Percentiles rank a stretch among this genome's conserved stretches.
Evolutionary conservation across 192 early-diverging fungal genomes (phyloP).

Genomic region (Chytriomyces confervae): DNA sequence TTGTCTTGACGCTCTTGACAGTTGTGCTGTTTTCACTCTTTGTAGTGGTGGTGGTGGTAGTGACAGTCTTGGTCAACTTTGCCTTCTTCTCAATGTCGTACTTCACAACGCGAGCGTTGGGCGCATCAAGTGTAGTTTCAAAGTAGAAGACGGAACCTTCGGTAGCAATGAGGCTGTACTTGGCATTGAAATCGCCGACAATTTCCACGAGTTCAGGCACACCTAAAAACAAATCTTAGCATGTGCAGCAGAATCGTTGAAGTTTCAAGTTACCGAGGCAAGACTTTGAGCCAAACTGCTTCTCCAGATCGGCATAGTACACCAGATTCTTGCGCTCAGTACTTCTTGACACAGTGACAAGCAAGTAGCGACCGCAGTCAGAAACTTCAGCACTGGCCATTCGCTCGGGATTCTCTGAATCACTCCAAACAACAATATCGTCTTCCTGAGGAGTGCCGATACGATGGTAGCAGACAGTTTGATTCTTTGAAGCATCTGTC

Average conservation of each 20-base stretch:
- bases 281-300: slow-evolving; percentile 39
- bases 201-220: slow-evolving; percentile 33
- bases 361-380: slow-evolving; percentile 51
- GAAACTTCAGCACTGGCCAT: slow-evolving; percentile 20
- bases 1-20: background rate
- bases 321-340: slow-evolving; percentile 58
- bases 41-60: no score
- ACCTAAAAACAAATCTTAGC: background rate
- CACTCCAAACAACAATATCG: slow-evolving; percentile 48
- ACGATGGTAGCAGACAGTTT: slow-evolving; percentile 46
- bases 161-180: slow-evolving; percentile 56
- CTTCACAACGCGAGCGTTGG: slow-evolving; percentile 63
- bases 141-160: slow-evolving; percentile 68
- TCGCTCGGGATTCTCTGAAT: slow-evolving; percentile 30
- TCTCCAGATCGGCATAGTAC: slow-evolving; percentile 43
- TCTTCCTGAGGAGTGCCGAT: slow-evolving; percentile 64
- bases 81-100: slow-evolving; percentile 62
- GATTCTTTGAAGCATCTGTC: slow-evolving; percentile 56
- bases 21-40: no score
- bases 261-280: slow-evolving; percentile 1
- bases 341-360: slow-evolving; percentile 52
- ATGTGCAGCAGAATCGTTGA: background rate
- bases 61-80: slow-evolving; percentile 26
- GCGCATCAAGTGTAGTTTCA: slow-evolving; percentile 64
- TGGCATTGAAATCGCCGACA: slow-evolving; percentile 59